These are phyloP conservation scores for Cynanchum wilfordii DNA, from an alignment of 257 asterid genomes.

Conservation along the genomic window DNA sequence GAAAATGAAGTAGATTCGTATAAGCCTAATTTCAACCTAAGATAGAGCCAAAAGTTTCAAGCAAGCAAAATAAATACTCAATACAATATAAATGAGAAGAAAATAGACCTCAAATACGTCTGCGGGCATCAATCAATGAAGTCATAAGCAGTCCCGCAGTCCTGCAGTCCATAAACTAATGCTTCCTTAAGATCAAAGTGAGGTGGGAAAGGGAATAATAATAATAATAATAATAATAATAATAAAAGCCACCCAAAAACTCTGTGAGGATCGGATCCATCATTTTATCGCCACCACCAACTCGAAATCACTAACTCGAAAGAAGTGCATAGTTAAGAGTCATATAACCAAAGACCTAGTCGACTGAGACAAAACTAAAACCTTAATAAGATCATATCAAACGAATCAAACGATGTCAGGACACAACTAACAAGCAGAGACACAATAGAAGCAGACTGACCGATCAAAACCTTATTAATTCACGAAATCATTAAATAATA, in stretches of 20 bases:
- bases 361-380: constrained; percentile 11
- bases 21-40: neutral
- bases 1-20: neutral
- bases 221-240: neutral
- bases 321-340: constrained; percentile 2
- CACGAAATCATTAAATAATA: neutral
- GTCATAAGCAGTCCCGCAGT: constrained; percentile 28
- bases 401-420: neutral
- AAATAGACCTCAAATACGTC: constrained; percentile 28
- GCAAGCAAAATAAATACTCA: neutral
- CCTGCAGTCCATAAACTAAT: constrained; percentile 30
- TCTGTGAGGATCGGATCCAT: constrained; percentile 13
- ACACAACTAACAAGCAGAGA: neutral
- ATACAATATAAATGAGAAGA: neutral
- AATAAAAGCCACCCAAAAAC: neutral
- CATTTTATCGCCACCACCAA: constrained; percentile 15
- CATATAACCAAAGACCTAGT: constrained; percentile 2
- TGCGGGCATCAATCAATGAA: constrained; percentile 26
- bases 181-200: constrained; percentile 22
- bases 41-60: neutral
- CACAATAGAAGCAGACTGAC: neutral
- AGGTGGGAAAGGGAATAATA: neutral
- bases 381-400: neutral
- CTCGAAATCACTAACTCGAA: constrained; percentile 4
- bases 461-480: neutral